Percentiles rank a stretch among this genome's conserved stretches.
Conservation (phyloP, 2,329 filamentous ascomycete genomes). For the Phaeophleospora eucalypticola region DNA sequence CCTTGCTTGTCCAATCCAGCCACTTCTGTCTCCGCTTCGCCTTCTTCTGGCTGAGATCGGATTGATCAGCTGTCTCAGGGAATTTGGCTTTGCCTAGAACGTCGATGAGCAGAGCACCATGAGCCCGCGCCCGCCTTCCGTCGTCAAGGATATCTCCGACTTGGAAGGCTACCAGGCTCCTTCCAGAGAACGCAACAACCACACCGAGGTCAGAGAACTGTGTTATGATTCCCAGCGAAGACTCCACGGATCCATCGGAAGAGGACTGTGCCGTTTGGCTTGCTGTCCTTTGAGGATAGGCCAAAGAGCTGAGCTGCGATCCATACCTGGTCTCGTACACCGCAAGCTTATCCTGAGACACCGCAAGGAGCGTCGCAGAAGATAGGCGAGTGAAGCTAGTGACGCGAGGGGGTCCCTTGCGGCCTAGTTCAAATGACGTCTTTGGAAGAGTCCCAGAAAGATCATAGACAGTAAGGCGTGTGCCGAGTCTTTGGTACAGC, state of each 20-base stretch:
- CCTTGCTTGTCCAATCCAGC: constrained; percentile 27
- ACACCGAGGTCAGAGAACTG: constrained; percentile 65
- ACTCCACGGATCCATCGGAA: background rate
- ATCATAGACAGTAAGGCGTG: constrained; percentile 58
- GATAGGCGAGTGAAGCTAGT: constrained; percentile 65
- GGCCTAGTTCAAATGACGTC: constrained; percentile 47
- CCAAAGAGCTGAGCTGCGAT: constrained; percentile 44
- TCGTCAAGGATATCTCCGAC: constrained; percentile 31
- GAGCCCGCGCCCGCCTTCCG: constrained; percentile 36
- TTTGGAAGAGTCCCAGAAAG: constrained; percentile 60
- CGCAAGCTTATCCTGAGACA: constrained; percentile 53
- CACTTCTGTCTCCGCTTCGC: constrained; percentile 20
- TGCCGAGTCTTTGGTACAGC: constrained; percentile 56
- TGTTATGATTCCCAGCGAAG: constrained; percentile 25
- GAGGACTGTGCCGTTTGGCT: background rate
- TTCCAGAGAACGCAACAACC: constrained; percentile 61
- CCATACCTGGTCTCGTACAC: constrained; percentile 68
- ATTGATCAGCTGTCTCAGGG: constrained; percentile 5
- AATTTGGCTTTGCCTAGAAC: constrained; percentile 64
- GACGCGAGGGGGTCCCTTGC: constrained; percentile 43
- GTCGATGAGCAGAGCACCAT: constrained; percentile 62
- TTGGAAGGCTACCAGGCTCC: constrained; percentile 64
- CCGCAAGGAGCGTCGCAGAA: constrained; percentile 60
- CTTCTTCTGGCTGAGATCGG: constrained; percentile 8
- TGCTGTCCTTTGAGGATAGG: constrained; percentile 22